Evolutionary conservation across 2,329 filamentous ascomycete genomes (phyloP), one percentile per base, ranked within the genome.

Genomic region (Coleophoma eucalyptorum): DNA sequence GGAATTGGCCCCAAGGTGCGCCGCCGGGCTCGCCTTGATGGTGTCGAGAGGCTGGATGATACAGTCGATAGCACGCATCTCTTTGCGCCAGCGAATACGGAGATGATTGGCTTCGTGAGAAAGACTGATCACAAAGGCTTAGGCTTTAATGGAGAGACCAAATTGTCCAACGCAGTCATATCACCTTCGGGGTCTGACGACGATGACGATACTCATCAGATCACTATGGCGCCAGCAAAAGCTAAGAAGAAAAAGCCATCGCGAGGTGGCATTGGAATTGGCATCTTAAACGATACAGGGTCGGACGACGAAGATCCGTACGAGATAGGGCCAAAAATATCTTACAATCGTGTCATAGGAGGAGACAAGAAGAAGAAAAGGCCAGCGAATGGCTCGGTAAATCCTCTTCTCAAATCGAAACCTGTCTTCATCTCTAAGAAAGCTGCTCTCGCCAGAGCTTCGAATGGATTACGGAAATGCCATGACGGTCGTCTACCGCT

Each of bases 281-380:
- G 93, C 0, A 77, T 97, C 2, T 71, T 97, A 43, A 97, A 97
- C 61, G 93, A 97, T 58, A 94, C 86, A 18, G 92, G 91, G 11
- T 97, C 93, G 4, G 94, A 97, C 58, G 92, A 97, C 43, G 94
- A 97, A 61, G 92, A 97, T 62, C 89, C 90, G 0, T 97, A 96
- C 65, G 89, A 93, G 51, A 86, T 97, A 48, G 93, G 93, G 0
- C 94, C 94, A 0, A 87, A 84, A 58, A 95, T 97, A 65, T 90
- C 86, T 12, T 96, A 96, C 68, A 96, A 89, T 60, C 82, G 85
- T 38, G 78, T 86, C 5, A 82, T 97, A 53, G 91, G 90, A 16
- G 87, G 86, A 0, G 87, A 92, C 55, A 96, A 89, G 68, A 87
- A 86, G 66, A 92, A 90, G 65, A 88, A 81, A 61, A 84, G 86